Conservation (phyloP, 345 rosid species). For the Toxicodendron radicans region DNA sequence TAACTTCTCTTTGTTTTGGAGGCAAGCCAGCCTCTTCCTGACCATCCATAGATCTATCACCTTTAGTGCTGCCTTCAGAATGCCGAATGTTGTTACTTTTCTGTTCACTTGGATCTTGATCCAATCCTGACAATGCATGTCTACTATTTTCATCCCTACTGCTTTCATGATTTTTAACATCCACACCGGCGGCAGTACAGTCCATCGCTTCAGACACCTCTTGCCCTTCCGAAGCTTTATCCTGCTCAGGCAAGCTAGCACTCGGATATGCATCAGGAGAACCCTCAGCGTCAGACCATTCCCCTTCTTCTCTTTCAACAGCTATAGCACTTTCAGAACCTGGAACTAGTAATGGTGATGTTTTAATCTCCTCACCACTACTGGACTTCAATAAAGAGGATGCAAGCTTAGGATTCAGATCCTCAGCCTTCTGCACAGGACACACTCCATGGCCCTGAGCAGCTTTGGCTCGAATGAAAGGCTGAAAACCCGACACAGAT, state of each 20-base stretch:
- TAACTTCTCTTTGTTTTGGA: slow-evolving; percentile 72
- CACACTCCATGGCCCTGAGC: slow-evolving; percentile 34
- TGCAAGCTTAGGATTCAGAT: slow-evolving; percentile 31
- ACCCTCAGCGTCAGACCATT: slow-evolving; percentile 81
- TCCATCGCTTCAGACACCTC: slow-evolving; percentile 31
- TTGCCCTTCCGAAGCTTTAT: slow-evolving; percentile 36
- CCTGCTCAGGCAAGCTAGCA: slow-evolving; percentile 32
- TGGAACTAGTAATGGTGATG: slow-evolving; percentile 29
- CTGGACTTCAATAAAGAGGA: slow-evolving; percentile 34
- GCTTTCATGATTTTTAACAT: slow-evolving; percentile 36
- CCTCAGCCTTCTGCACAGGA: slow-evolving; percentile 38
- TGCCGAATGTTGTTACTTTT: slow-evolving; percentile 38
- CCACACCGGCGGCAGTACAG: slow-evolving; percentile 29
- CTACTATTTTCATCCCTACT: slow-evolving; percentile 26
- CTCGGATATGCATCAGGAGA: slow-evolving; percentile 34
- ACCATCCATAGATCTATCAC: slow-evolving; percentile 36
- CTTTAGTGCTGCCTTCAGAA: slow-evolving; percentile 50
- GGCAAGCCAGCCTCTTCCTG: slow-evolving; percentile 44
- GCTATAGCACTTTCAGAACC: slow-evolving; percentile 35
- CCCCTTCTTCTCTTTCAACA: slow-evolving; percentile 96
- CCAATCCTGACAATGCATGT: slow-evolving; percentile 33
- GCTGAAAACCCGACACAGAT: slow-evolving; percentile 88
- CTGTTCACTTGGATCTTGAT: slow-evolving; percentile 39
- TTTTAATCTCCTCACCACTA: slow-evolving; percentile 36
- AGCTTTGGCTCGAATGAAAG: slow-evolving; percentile 61